Evolutionary conservation across 768 basidiomycete genomes (phyloP).

Genomic region (Mycena metata): DNA sequence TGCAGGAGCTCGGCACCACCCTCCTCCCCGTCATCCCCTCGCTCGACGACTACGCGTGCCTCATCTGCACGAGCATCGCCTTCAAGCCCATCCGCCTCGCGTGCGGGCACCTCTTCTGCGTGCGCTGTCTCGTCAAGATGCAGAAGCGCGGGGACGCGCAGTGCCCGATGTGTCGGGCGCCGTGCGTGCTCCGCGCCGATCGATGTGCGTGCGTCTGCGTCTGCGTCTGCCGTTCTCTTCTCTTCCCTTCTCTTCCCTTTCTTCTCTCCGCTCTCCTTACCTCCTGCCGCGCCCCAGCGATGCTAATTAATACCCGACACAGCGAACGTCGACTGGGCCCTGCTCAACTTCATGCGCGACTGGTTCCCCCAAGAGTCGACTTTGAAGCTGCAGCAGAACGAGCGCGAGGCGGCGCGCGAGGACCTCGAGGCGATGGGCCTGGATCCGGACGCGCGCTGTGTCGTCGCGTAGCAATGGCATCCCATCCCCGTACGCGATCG

Average conservation of each 20-base stretch:
- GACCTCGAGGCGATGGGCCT: conserved; percentile 76
- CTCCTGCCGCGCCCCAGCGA: too few species aligned
- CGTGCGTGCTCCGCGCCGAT: conserved; percentile 82
- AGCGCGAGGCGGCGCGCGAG: conserved; percentile 79
- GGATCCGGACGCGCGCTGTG: conserved; percentile 58
- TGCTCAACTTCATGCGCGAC: conserved; percentile 88
- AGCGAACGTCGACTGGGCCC: conserved; percentile 85
- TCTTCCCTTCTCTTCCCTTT: too few species aligned
- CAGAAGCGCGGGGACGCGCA: conserved; percentile 81
- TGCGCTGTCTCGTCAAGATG: conserved; percentile 90
- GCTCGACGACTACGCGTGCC: conserved; percentile 87
- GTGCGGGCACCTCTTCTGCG: conserved; percentile 87
- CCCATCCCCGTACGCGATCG: too few species aligned
- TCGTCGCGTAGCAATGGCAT: conserved; percentile 62
- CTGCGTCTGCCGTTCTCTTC: too few species aligned
- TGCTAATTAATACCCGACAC: too few species aligned
- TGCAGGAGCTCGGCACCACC: conserved; percentile 86
- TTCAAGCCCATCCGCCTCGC: conserved; percentile 91
- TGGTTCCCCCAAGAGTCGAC: conserved; percentile 92
- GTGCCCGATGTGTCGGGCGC: conserved; percentile 90
- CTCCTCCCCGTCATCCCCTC: conserved; percentile 86
- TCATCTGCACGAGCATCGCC: conserved; percentile 91
- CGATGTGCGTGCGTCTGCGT: too few species aligned
- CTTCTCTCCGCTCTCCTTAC: too few species aligned
- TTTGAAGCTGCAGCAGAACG: conserved; percentile 80